Percentiles rank a stretch among this genome's conserved stretches.
phyloP scores from a whole-genome alignment of 352 stramenopile genomes.

The Pythium aquatile region DNA sequence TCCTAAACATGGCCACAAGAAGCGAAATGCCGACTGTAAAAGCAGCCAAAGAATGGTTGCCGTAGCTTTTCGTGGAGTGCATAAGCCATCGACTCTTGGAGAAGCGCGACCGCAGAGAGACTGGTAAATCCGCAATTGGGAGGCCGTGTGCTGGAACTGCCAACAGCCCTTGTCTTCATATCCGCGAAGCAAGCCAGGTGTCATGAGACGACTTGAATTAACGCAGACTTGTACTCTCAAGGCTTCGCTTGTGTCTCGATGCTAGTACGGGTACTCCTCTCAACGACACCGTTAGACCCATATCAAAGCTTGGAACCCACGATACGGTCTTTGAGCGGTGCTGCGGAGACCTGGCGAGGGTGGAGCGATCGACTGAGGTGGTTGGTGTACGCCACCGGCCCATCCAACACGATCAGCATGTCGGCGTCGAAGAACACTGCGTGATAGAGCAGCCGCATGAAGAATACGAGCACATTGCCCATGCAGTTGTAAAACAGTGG shows the following conservation, averaged over 20 bases:
- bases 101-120: neutral
- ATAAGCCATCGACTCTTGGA: neutral
- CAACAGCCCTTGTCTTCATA: neutral
- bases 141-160: neutral
- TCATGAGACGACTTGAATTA: neutral
- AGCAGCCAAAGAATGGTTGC: too few relatives aligned
- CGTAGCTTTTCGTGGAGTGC: neutral
- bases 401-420: slow-evolving; percentile 1
- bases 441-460: neutral
- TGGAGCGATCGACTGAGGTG: neutral
- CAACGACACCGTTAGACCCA: too few relatives aligned
- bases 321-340: too few relatives aligned
- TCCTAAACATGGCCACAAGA: neutral
- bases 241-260: too few relatives aligned
- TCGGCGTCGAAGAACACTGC: neutral
- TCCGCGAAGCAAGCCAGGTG: neutral
- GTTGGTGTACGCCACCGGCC: slow-evolving; percentile 4
- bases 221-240: too few relatives aligned
- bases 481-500: slow-evolving; percentile 5
- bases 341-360: neutral
- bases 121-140: neutral
- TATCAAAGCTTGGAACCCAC: too few relatives aligned
- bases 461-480: neutral
- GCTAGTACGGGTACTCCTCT: too few relatives aligned
- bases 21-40: neutral